These are phyloP conservation scores for Ogataea paradorogensis DNA, from an alignment of 805 yeast species.

Conservation along the genomic window DNA sequence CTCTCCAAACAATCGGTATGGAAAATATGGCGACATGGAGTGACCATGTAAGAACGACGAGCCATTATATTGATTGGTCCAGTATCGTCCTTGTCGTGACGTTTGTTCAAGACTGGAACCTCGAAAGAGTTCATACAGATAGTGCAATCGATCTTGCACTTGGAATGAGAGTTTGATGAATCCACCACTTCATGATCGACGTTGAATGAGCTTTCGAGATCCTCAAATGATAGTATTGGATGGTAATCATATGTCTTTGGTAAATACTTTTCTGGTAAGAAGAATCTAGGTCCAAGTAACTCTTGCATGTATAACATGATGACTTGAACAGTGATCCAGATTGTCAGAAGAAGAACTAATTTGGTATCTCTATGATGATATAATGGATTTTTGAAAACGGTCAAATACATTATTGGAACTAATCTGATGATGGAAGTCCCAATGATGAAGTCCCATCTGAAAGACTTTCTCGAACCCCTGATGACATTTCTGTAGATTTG, in stretches of 20 bases:
- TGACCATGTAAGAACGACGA: slow-evolving; percentile 63
- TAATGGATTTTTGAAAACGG: slow-evolving; percentile 52
- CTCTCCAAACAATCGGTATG: slow-evolving; percentile 84
- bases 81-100: slow-evolving; percentile 12
- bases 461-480: slow-evolving; percentile 64
- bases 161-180: slow-evolving; percentile 30
- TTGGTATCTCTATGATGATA: slow-evolving; percentile 61
- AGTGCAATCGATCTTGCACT: slow-evolving; percentile 70
- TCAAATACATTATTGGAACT: slow-evolving; percentile 61
- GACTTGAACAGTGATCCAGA: slow-evolving; percentile 65
- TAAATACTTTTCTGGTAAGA: slow-evolving; percentile 67
- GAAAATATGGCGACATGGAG: slow-evolving; percentile 90
- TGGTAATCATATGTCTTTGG: slow-evolving; percentile 89
- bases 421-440: slow-evolving; percentile 64
- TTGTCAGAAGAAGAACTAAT: slow-evolving; percentile 43
- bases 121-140: slow-evolving; percentile 85
- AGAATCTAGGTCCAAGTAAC: slow-evolving; percentile 74
- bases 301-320: slow-evolving; percentile 59
- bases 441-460: slow-evolving; percentile 72
- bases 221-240: slow-evolving; percentile 55
- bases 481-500: slow-evolving; percentile 77
- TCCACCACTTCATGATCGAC: slow-evolving; percentile 44
- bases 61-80: slow-evolving; percentile 26
- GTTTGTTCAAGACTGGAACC: slow-evolving; percentile 42
- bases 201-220: slow-evolving; percentile 61